phyloP scores from a whole-genome alignment of 345 rosid genomes.

The Eutrema yunnanense region DNA sequence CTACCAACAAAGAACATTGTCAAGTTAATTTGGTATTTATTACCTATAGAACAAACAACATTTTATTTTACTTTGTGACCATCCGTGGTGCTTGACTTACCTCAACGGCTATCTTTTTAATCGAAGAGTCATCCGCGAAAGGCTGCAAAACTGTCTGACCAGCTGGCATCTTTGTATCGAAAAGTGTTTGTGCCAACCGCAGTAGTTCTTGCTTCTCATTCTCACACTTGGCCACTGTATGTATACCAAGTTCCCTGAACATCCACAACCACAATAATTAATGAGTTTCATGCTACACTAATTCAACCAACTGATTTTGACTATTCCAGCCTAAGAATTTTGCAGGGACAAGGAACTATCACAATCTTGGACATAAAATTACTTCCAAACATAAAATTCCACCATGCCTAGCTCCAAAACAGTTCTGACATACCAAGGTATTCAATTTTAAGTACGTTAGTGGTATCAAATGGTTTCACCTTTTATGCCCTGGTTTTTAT shows the following conservation, averaged over 20 bases:
- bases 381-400: not conserved
- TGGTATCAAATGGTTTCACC: not conserved
- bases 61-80: not conserved
- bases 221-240: constrained; percentile 49
- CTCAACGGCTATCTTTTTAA: constrained; percentile 71
- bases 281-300: not conserved
- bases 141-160: constrained; percentile 82
- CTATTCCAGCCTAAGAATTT: not conserved
- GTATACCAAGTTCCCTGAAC: constrained; percentile 79
- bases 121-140: constrained; percentile 73
- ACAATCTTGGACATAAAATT: not conserved
- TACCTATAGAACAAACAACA: not conserved
- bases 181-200: constrained; percentile 73
- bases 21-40: not conserved
- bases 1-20: constrained; percentile 29
- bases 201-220: constrained; percentile 70
- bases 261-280: not conserved
- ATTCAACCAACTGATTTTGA: not conserved
- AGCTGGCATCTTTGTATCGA: constrained; percentile 81
- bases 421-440: not conserved
- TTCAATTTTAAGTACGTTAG: not conserved
- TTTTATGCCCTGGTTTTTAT: not conserved
- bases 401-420: not conserved
- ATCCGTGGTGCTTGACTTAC: not conserved
- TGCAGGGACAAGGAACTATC: not conserved